Evolutionary conservation across 805 yeast genomes (phyloP), one percentile per base, ranked within the genome.

Genomic region (Myxozyma melibiosi): DNA sequence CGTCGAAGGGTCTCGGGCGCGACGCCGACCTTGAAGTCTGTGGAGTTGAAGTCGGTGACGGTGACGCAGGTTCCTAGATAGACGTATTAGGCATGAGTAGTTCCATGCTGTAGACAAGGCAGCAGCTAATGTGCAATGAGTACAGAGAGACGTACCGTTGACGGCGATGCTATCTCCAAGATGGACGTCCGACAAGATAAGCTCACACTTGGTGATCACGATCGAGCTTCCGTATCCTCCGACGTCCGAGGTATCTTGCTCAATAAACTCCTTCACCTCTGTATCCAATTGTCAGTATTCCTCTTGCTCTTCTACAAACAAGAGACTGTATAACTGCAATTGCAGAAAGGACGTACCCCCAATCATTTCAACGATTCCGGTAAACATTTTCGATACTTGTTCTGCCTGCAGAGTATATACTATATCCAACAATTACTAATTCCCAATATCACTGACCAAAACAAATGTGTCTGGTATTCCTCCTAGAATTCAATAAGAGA

Each of bases 111-210:
- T 27, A 38, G 16, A 6, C 28, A 11, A 35, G 7, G 22, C n/a
- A n/a, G n/a, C n/a, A n/a, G n/a, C n/a, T n/a, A n/a, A n/a, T n/a
- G n/a, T n/a, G n/a, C n/a, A n/a, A n/a, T n/a, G n/a, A 11, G 16
- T 16, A 11, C 3, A 3, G 14, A 14, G 13, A 34, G 4, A 38
- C 52, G 7, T 18, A 52, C 99, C 99, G 69, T 88, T 88, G 28
- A 92, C 82, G 27, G 94, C 83, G 56, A 94, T 94, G 14, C 96
- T 88, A 73, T 94, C 99, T 11, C 99, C 99, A 37, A 92, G 73
- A 67, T 90, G 91, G 62, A 88, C 90, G 70, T 94, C 99, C 0
- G 68, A 77, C 14, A 92, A 76, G 28, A 94, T 83, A 2, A 74
- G 71, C 0, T 76, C 68, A 28, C 90, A 87, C 60, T 86, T 82